Percentiles rank a stretch among this genome's conserved stretches.
phyloP scores from a whole-genome alignment of 495 filamentous ascomycete genomes.

The Aspergillus saccharolyticus region DNA sequence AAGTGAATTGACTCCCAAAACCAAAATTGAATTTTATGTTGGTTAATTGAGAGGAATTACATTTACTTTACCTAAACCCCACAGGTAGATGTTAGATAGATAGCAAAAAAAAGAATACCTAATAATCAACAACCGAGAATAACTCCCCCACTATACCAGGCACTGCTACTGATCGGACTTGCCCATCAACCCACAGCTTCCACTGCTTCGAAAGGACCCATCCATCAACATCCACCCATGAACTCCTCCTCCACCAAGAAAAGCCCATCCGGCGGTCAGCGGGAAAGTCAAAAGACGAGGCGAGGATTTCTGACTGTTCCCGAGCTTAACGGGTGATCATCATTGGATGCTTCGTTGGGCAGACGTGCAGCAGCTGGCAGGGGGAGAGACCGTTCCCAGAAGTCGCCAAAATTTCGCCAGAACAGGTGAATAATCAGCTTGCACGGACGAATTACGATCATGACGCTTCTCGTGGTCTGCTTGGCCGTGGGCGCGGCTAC shows the following conservation, averaged over 20 bases:
- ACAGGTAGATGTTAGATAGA: neutral
- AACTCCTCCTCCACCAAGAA: slow-evolving; percentile 4
- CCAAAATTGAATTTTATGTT: neutral
- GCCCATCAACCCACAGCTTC: neutral
- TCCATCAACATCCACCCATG: slow-evolving; percentile 1
- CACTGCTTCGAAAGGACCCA: neutral
- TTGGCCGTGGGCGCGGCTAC: neutral
- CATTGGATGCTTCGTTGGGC: slow-evolving; percentile 51
- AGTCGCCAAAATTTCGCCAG: no score
- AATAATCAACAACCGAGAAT: slow-evolving; percentile 2
- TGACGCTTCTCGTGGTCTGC: slow-evolving; percentile 5
- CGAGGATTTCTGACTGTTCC: slow-evolving; percentile 27
- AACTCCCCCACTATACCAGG: no score
- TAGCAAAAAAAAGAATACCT: neutral
- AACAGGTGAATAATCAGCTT: slow-evolving; percentile 16
- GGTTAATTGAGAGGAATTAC: no score
- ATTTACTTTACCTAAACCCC: neutral
- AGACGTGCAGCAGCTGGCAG: slow-evolving; percentile 36
- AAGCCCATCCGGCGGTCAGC: slow-evolving; percentile 31
- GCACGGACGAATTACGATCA: slow-evolving; percentile 4
- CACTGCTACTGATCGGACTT: neutral
- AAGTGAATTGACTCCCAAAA: neutral
- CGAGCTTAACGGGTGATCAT: slow-evolving; percentile 27
- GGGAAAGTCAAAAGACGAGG: slow-evolving; percentile 27
- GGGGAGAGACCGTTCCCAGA: no score